These are phyloP conservation scores for Mycena citricolor DNA, from an alignment of 1,284 basidiomycete species.

Conservation along the genomic window DNA sequence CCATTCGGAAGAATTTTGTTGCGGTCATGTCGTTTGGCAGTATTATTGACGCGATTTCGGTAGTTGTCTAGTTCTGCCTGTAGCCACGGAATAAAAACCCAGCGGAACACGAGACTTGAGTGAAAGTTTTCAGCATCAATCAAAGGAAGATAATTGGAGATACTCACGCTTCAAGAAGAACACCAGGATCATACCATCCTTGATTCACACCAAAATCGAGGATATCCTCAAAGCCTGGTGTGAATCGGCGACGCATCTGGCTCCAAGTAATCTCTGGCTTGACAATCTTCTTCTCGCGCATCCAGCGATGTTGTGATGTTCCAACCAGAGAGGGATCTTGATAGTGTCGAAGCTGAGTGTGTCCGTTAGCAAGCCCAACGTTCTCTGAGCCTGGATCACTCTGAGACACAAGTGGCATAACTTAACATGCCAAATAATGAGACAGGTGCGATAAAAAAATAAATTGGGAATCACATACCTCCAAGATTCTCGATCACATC, in stretches of 20 bases:
- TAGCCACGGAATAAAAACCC: conserved; percentile 38
- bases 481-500: conserved; percentile 21
- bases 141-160: conserved; percentile 1
- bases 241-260: conserved; percentile 24
- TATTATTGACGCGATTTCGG: conserved; percentile 26
- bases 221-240: conserved; percentile 31
- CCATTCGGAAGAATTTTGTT: conserved; percentile 37
- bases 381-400: conserved; percentile 36
- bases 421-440: neutral
- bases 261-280: conserved; percentile 32
- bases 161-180: conserved; percentile 32
- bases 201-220: conserved; percentile 31
- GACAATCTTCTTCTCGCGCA: conserved; percentile 28
- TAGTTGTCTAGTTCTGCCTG: conserved; percentile 37
- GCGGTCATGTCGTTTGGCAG: conserved; percentile 24
- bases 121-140: neutral
- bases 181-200: conserved; percentile 32
- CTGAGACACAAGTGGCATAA: conserved; percentile 32
- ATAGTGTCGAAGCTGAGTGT: conserved; percentile 29
- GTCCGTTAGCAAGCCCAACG: conserved; percentile 32
- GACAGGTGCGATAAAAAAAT: conserved; percentile 5
- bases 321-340: conserved; percentile 30
- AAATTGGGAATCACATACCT: conserved; percentile 18
- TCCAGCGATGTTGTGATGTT: conserved; percentile 35
- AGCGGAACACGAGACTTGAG: conserved; percentile 38